Evolutionary conservation across 1,284 basidiomycete genomes (phyloP), one percentile per base, ranked within the genome.

Genomic region (Cystobasidium sp.): DNA sequence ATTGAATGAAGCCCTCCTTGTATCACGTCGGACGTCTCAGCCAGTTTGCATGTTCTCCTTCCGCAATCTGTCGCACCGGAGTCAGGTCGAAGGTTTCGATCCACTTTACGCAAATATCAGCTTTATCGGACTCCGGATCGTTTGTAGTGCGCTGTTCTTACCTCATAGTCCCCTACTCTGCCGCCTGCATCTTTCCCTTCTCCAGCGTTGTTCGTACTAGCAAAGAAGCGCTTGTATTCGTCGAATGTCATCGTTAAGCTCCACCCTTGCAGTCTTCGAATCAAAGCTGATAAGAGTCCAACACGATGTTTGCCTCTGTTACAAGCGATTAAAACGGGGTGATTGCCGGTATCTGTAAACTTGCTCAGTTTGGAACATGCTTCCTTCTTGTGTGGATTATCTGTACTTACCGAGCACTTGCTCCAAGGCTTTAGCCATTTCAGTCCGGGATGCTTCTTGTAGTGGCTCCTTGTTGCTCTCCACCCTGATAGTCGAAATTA

Each of bases 191-290:
- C 46, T 18, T 59, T 61, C 6, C 56, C 65, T 62, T 65, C 56
- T 5, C 72, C 72, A 31, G 66, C 65, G 39, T 31, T 37, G 43
- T 66, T 73, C 8, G 64, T 59, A 16, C 53, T 65, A 24, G 43
- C 46, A 47, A 74, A 74, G 65, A 74, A 74, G 24, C 72, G 72
- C 55, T 61, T 68, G 65, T 68, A 74, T 44, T 74, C 72, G 12
- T 74, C 72, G 55, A 68, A 68, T 3, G 52, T 58, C 46, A 59
- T 68, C 6, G 72, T 68, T 12, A 74, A 37, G 37, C 65, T 74
- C 64, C 64, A 68, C 37, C 65, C 72, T 53, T 74, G 72, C 14
- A 61, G 20, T 3, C 72, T 22, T 1, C 72, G 53, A 10, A 74
- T 51, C n/a, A 68, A 37, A 8, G 72, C 72, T 44, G 64, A 41